Conservation (phyloP, 306 rosid species). For the Citrullus mucosospermus region DNA sequence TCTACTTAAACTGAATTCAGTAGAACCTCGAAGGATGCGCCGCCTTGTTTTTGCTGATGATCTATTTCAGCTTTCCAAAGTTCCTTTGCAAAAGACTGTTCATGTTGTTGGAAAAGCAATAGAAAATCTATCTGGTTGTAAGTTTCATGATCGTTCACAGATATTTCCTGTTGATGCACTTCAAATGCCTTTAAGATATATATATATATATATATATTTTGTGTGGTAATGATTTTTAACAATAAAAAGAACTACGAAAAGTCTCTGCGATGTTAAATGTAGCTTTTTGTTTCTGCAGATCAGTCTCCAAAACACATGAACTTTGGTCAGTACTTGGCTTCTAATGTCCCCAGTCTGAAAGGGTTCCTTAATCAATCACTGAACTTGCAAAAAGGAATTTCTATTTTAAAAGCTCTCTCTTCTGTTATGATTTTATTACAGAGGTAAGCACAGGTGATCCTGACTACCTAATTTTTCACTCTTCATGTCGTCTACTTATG, state of each 20-base stretch:
- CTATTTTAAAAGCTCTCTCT: conserved; percentile 49
- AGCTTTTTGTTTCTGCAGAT: conserved; percentile 42
- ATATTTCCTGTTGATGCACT: background rate
- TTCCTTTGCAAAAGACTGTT: conserved; percentile 47
- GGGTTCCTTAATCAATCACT: conserved; percentile 28
- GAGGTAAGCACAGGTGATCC: conserved; percentile 34
- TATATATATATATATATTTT: background rate
- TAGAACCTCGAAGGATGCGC: conserved; percentile 47
- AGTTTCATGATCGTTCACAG: conserved; percentile 20
- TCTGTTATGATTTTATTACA: conserved; percentile 65
- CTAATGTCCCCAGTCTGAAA: conserved; percentile 58
- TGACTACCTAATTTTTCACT: background rate
- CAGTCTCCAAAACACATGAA: conserved; percentile 49
- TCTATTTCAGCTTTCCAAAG: conserved; percentile 59
- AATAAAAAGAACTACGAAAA: background rate
- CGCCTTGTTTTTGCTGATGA: conserved; percentile 69
- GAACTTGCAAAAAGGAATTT: conserved; percentile 38
- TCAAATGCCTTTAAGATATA: background rate
- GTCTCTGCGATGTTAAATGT: background rate
- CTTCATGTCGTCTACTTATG: background rate
- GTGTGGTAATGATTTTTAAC: background rate
- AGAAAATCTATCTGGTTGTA: conserved; percentile 68
- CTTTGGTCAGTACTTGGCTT: conserved; percentile 52
- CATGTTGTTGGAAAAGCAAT: conserved; percentile 37
- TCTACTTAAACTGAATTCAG: conserved; percentile 42